phyloP scores from a whole-genome alignment of 768 basidiomycete genomes.

The Rhizopogon salebrosus region DNA sequence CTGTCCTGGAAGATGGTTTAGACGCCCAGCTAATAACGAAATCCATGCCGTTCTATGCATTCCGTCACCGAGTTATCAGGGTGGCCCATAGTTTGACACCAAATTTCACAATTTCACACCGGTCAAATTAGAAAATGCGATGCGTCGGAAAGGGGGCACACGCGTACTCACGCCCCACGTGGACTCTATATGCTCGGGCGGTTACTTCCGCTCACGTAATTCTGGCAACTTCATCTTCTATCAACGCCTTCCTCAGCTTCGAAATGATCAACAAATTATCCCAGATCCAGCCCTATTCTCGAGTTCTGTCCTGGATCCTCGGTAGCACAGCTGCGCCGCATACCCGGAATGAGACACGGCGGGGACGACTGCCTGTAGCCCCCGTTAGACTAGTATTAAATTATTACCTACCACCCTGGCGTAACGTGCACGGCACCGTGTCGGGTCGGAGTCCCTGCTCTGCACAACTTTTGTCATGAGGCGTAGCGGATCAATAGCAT shows the following conservation, averaged over 20 bases:
- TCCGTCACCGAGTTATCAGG: conserved; percentile 22
- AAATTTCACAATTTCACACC: conserved; percentile 18
- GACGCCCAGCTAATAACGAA: conserved; percentile 14
- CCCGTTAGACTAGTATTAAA: neutral
- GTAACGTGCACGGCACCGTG: neutral
- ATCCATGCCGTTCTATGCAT: conserved; percentile 15
- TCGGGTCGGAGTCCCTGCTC: neutral
- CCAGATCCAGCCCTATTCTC: neutral
- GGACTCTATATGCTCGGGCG: conserved; percentile 6
- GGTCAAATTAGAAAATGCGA: conserved; percentile 17
- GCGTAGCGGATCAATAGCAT: neutral
- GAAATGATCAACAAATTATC: conserved; percentile 2
- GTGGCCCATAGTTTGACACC: no score
- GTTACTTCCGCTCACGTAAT: conserved; percentile 4
- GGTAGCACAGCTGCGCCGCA: neutral
- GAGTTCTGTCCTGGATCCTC: neutral
- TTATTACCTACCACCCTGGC: neutral
- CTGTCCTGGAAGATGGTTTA: conserved; percentile 6
- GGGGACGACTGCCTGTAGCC: no score
- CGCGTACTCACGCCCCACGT: conserved; percentile 17
- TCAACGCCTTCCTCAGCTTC: neutral
- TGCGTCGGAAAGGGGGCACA: conserved; percentile 6
- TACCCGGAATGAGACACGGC: neutral
- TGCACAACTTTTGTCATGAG: neutral
- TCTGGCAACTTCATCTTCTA: neutral